These are phyloP conservation scores for Cytauxzoon felis DNA, from an alignment of 169 alveolate species.

Conservation along the genomic window DNA sequence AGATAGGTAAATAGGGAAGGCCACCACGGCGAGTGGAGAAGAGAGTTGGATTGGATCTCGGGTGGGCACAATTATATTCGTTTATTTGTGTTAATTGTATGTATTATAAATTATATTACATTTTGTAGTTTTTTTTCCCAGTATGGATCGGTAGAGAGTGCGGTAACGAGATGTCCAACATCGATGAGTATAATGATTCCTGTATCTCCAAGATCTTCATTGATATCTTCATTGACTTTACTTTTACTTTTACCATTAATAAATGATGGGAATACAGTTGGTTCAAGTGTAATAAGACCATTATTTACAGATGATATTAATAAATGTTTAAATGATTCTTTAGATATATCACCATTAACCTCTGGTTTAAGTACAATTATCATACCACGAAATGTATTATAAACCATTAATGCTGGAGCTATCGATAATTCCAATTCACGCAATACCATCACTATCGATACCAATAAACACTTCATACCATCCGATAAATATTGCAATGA, in stretches of 20 bases:
- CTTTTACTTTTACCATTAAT: conserved; percentile 12
- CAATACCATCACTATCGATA: conserved; percentile 62
- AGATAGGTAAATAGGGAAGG: too few relatives aligned
- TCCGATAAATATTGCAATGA: conserved; percentile 61
- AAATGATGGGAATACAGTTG: conserved; percentile 59
- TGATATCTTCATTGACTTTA: conserved; percentile 5
- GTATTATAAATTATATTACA: background rate
- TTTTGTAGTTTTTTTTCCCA: conserved; percentile 52
- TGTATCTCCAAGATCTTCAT: conserved; percentile 55
- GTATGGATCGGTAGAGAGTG: conserved; percentile 58
- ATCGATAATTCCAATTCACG: conserved; percentile 58
- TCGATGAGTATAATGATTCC: conserved; percentile 48
- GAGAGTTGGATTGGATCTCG: too few relatives aligned
- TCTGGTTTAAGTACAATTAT: conserved; percentile 64
- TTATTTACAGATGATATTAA: conserved; percentile 47
- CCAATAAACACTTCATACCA: conserved; percentile 64
- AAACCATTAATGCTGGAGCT: conserved; percentile 63
- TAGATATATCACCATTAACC: conserved; percentile 41
- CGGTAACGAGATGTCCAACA: conserved; percentile 51
- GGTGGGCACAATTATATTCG: too few relatives aligned
- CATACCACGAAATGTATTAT: conserved; percentile 61
- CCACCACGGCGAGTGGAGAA: too few relatives aligned
- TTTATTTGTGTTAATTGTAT: background rate
- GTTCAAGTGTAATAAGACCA: conserved; percentile 68
- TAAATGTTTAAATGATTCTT: conserved; percentile 57